A percentile compares a stretch with the other conserved stretches of the same genome.
Evolutionary conservation across 2,329 filamentous ascomycete species (phyloP).

Genomic region (Penicillium paneum): DNA sequence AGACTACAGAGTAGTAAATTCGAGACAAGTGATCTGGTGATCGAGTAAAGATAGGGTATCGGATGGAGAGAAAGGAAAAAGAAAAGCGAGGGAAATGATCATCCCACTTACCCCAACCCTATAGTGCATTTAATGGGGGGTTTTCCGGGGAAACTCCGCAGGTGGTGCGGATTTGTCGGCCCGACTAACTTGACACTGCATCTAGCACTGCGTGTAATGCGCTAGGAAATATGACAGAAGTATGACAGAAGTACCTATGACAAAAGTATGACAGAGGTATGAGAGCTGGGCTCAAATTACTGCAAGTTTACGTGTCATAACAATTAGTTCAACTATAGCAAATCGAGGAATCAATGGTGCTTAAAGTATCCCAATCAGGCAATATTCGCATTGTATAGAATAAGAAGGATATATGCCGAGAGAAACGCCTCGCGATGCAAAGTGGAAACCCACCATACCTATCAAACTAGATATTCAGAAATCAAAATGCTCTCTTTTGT

Average conservation of each 20-base stretch:
- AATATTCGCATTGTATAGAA: conserved; percentile 5
- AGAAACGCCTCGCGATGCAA: conserved; percentile 23
- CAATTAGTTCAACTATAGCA: background rate
- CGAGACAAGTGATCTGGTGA: background rate
- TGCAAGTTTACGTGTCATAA: background rate
- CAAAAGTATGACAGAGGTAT: no score
- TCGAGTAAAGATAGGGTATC: background rate
- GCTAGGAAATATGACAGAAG: background rate
- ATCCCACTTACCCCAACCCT: conserved; percentile 1
- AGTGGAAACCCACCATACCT: conserved; percentile 6
- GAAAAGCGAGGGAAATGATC: background rate
- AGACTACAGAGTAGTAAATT: background rate
- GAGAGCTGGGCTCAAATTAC: no score
- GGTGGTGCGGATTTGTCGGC: background rate
- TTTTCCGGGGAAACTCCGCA: background rate
- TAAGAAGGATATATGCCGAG: conserved; percentile 8
- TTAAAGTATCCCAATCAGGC: conserved; percentile 1
- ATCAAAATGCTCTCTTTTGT: conserved; percentile 6
- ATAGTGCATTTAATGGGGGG: background rate
- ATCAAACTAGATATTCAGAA: conserved; percentile 1
- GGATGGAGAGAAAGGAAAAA: background rate
- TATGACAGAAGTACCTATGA: no score
- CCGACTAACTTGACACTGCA: background rate
- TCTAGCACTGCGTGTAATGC: background rate
- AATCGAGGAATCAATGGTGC: background rate